These are phyloP conservation scores for Oxyria digyna DNA, from an alignment of 148 eudicot genomes.

Conservation along the genomic window DNA sequence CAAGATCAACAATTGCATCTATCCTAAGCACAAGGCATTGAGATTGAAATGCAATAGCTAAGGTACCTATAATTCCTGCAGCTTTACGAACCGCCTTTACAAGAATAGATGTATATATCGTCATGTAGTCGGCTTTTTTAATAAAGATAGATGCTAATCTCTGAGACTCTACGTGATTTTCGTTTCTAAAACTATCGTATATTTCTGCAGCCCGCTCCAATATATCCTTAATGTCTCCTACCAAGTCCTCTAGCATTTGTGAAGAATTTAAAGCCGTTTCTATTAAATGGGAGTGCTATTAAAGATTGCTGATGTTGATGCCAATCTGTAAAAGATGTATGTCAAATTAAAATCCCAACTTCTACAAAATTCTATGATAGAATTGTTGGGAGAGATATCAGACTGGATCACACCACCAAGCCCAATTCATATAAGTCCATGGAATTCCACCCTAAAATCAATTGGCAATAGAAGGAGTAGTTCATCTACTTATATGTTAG, in stretches of 20 bases:
- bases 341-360: no score
- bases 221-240: slow-evolving; percentile 79
- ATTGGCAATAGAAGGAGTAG: no score
- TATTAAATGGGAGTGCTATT: slow-evolving; percentile 87
- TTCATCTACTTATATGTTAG: no score
- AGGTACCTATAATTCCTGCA: slow-evolving; percentile 67
- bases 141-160: slow-evolving; percentile 34
- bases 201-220: slow-evolving; percentile 75
- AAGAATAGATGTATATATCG: slow-evolving; percentile 67
- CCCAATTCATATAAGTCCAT: no score
- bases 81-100: slow-evolving; percentile 88
- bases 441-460: no score
- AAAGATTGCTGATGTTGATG: slow-evolving; percentile 98
- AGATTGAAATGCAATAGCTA: background rate
- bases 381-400: no score
- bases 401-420: no score
- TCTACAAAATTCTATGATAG: no score
- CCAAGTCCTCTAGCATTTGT: slow-evolving; percentile 95
- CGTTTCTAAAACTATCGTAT: slow-evolving; percentile 41
- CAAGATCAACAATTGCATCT: no score
- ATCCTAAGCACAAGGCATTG: background rate
- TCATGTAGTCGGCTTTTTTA: slow-evolving; percentile 77
- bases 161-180: slow-evolving; percentile 39
- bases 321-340: slow-evolving; percentile 35
- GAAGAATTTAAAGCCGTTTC: slow-evolving; percentile 95